Evolutionary conservation across 192 early-diverging fungal species (phyloP), one percentile per base, ranked within the genome.

Genomic region (Coemansia aciculifera): DNA sequence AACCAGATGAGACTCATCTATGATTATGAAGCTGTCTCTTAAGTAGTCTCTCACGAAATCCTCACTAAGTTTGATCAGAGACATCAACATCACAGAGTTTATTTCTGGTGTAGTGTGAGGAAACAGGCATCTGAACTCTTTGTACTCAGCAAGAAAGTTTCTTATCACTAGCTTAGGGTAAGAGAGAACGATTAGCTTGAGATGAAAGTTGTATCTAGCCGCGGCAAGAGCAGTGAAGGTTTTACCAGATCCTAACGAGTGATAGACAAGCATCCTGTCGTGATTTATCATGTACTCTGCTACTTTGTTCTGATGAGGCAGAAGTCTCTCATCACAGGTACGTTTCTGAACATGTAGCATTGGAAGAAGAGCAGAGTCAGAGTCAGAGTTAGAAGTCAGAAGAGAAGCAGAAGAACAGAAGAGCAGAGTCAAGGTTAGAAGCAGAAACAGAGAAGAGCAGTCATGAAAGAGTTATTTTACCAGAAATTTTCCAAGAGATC

Each of bases 151-250:
- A 5, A 56, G 13, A 42, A 69, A 63, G 68, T 69, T 69, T 49
- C 40, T 51, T 5, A 54, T 29, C 36, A 63, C 60, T 15, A 69
- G 32, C 39, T 63, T 19, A n/a, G 60, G 48, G 56, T 63, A 63
- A 21, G 23, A 51, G 1, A 69, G 12, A 2, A 69, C 44, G 6
- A 69, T 57, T 63, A 39, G 27, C 23, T 63, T 54, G 21, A 69
- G 42, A 38, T 54, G 36, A 63, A 36, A 36, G 40, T 69, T 62
- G n/a, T 63, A 63, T 51, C 68, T 52, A 27, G 68, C 59, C 42
- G 60, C 59, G 42, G 68, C 68, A 54, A 69, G 68, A 63, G 68
- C 46, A 69, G 68, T 69, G 37, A 69, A 69, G 0, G 68, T 69
- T 31, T 69, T 69, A 27, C 68, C 68, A 19, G 68, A 69, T 15